Evolutionary conservation across 2,329 filamentous ascomycete genomes (phyloP).

Genomic region (Fusarium nisikadoi): DNA sequence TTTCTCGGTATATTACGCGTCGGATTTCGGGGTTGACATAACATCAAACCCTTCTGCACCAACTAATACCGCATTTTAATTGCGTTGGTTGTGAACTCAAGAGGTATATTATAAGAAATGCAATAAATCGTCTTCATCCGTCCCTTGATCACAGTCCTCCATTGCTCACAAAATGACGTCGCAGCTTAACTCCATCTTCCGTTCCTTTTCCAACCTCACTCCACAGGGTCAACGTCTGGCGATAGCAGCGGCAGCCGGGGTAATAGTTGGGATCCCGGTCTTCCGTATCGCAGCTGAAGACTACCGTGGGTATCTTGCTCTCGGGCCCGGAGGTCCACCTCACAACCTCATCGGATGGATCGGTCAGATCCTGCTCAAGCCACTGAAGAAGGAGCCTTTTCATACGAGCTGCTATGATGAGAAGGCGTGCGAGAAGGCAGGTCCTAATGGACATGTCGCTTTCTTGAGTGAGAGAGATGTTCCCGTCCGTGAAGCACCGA

Average conservation of each 20-base stretch:
- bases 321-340: conserved; percentile 21
- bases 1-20: background rate
- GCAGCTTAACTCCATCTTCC: conserved; percentile 4
- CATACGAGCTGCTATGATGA: conserved; percentile 16
- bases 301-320: conserved; percentile 27
- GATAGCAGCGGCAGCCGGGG: background rate
- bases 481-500: conserved; percentile 17
- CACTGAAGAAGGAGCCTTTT: conserved; percentile 22
- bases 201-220: background rate
- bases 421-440: background rate
- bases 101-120: background rate
- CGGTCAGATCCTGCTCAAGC: conserved; percentile 18
- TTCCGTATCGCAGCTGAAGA: conserved; percentile 14
- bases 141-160: background rate
- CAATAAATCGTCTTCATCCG: background rate
- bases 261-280: conserved; percentile 11
- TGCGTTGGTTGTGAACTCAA: background rate
- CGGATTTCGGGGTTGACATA: background rate
- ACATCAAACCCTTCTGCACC: background rate
- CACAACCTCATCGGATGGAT: conserved; percentile 30
- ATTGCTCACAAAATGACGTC: conserved; percentile 16
- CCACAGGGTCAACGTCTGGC: conserved; percentile 2
- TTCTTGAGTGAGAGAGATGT: conserved; percentile 25
- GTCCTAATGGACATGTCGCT: conserved; percentile 12
- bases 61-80: background rate